These are phyloP conservation scores for Malus hybrid DNA, from an alignment of 331 rosid genomes.

Conservation along the genomic window DNA sequence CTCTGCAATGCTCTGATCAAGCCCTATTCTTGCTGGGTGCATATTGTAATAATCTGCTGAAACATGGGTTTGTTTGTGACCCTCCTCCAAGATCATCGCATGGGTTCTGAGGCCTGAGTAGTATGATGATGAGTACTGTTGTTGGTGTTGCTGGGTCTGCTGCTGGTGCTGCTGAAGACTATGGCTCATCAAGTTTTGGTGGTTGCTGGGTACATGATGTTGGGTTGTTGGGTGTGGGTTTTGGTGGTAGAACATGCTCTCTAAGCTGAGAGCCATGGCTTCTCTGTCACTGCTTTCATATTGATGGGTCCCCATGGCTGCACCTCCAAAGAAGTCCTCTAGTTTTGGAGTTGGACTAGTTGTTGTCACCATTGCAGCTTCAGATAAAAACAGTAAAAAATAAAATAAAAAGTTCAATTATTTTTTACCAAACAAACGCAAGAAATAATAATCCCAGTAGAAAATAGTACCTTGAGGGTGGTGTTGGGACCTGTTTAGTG, in stretches of 20 bases:
- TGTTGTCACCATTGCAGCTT: slow-evolving; percentile 44
- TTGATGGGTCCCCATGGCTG: slow-evolving; percentile 66
- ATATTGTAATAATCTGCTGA: slow-evolving; percentile 28
- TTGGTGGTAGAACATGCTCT: slow-evolving; percentile 54
- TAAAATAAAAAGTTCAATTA: not conserved
- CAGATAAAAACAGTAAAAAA: slow-evolving; percentile 9
- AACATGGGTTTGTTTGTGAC: slow-evolving; percentile 32
- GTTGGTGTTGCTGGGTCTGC: slow-evolving; percentile 18
- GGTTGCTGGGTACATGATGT: slow-evolving; percentile 27
- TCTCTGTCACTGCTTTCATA: slow-evolving; percentile 55
- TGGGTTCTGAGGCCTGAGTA: slow-evolving; percentile 31
- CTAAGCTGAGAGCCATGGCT: slow-evolving; percentile 65
- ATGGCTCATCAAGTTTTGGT: slow-evolving; percentile 33
- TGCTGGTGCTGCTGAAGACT: slow-evolving; percentile 11
- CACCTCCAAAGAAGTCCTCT: slow-evolving; percentile 80
- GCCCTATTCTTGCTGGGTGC: slow-evolving; percentile 32
- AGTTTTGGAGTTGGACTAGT: slow-evolving; percentile 62
- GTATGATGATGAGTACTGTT: slow-evolving; percentile 25
- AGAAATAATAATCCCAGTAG: not conserved
- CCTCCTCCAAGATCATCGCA: slow-evolving; percentile 35
- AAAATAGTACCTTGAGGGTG: slow-evolving; percentile 49
- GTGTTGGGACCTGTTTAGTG: slow-evolving; percentile 42
- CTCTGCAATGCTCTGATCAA: slow-evolving; percentile 27
- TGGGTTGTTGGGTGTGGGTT: not conserved
- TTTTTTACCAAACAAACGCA: not conserved